Percentiles rank a stretch among this genome's conserved stretches.
Conservation (phyloP, 768 basidiomycete genomes). For the Hygrophoropsis aurantiaca region DNA sequence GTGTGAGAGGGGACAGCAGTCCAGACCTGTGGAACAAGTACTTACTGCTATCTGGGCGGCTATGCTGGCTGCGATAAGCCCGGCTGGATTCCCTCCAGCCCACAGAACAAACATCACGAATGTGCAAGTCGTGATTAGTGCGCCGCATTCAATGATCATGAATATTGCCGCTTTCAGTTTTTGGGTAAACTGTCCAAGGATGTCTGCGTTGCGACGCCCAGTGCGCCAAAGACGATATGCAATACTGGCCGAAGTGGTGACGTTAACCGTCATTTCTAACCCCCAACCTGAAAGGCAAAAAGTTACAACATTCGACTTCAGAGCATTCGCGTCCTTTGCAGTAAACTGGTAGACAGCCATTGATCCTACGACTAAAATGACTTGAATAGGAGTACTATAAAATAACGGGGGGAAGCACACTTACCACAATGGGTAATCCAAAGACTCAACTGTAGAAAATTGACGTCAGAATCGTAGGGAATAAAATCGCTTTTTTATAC, state of each 20-base stretch:
- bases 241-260: slow-evolving; percentile 16
- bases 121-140: slow-evolving; percentile 9
- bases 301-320: neutral
- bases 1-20: too few species aligned
- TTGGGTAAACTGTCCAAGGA: slow-evolving; percentile 6
- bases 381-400: neutral
- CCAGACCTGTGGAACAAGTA: neutral
- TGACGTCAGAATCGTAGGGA: neutral
- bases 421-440: slow-evolving; percentile 16
- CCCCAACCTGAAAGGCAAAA: slow-evolving; percentile 12
- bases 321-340: slow-evolving; percentile 6
- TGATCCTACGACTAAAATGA: slow-evolving; percentile 7
- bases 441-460: slow-evolving; percentile 9
- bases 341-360: slow-evolving; percentile 17
- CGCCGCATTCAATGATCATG: slow-evolving; percentile 18
- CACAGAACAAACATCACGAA: slow-evolving; percentile 12
- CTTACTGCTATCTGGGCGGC: slow-evolving; percentile 17
- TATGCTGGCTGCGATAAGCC: slow-evolving; percentile 5
- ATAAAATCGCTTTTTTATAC: too few species aligned
- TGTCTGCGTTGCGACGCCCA: slow-evolving; percentile 4
- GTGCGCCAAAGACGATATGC: slow-evolving; percentile 11
- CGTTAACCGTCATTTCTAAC: slow-evolving; percentile 11
- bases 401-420: neutral
- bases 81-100: neutral
- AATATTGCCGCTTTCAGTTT: slow-evolving; percentile 9